Conservation (phyloP, 176 grass and related monocot genomes). For the Poa pratensis region DNA sequence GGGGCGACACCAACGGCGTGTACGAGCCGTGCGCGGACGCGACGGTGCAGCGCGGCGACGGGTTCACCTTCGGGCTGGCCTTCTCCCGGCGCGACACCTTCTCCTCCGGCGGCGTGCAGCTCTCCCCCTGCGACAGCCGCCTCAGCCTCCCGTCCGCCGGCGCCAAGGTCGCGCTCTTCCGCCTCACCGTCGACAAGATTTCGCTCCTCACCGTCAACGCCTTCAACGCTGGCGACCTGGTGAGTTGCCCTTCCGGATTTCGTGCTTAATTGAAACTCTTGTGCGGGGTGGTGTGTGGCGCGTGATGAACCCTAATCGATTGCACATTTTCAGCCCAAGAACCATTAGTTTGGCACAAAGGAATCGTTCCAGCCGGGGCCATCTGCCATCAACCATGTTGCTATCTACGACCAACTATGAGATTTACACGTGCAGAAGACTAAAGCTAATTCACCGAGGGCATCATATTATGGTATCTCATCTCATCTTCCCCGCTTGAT, state of each 20-base stretch:
- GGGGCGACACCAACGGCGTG: slow-evolving; percentile 63
- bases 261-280: neutral
- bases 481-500: no score
- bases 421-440: no score
- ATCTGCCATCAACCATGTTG: no score
- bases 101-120: slow-evolving; percentile 63
- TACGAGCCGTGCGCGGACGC: slow-evolving; percentile 82
- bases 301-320: slow-evolving; percentile 27
- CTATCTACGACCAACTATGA: no score
- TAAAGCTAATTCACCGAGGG: no score
- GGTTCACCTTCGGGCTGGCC: slow-evolving; percentile 89
- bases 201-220: slow-evolving; percentile 87
- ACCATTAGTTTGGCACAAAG: neutral
- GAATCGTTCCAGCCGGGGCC: neutral
- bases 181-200: slow-evolving; percentile 93
- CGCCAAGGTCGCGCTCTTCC: slow-evolving; percentile 64
- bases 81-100: slow-evolving; percentile 64
- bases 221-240: slow-evolving; percentile 50
- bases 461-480: no score
- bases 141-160: slow-evolving; percentile 45
- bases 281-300: neutral
- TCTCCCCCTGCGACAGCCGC: slow-evolving; percentile 88
- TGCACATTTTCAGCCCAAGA: no score
- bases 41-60: slow-evolving; percentile 67
- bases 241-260: slow-evolving; percentile 31